Conservation (phyloP, 1,284 basidiomycete species). For the Irpex sp. region DNA sequence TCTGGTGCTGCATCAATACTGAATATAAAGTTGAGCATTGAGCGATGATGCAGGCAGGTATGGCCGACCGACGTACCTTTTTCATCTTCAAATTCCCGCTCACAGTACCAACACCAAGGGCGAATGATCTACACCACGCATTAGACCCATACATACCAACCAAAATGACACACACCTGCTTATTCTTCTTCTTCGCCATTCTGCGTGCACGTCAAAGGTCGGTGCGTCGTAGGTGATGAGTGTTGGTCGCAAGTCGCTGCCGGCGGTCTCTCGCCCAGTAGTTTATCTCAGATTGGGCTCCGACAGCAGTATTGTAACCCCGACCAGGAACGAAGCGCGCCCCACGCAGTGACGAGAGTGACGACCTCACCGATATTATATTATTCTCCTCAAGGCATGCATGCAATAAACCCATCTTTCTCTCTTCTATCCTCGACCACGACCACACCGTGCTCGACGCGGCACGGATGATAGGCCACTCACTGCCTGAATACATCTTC, state of each 20-base stretch:
- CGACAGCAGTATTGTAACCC: not conserved
- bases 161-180: conserved; percentile 46
- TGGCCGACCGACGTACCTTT: conserved; percentile 58
- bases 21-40: not conserved
- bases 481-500: conserved; percentile 48
- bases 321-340: not conserved
- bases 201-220: not conserved
- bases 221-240: not conserved
- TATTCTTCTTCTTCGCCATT: conserved; percentile 83
- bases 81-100: conserved; percentile 97
- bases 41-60: not conserved
- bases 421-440: not conserved
- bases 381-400: not conserved
- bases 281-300: not conserved
- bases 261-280: too few species aligned
- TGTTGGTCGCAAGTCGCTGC: conserved; percentile 2
- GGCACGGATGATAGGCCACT: conserved; percentile 30
- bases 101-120: conserved; percentile 99
- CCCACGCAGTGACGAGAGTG: not conserved
- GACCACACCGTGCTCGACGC: not conserved
- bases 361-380: not conserved
- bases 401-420: not conserved
- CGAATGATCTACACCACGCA: conserved; percentile 62
- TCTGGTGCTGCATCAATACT: conserved; percentile 99
- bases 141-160: not conserved